Base-by-base conservation (phyloP, 768 basidiomycete species). In the Tylopilus rubrobrunneus region DNA sequence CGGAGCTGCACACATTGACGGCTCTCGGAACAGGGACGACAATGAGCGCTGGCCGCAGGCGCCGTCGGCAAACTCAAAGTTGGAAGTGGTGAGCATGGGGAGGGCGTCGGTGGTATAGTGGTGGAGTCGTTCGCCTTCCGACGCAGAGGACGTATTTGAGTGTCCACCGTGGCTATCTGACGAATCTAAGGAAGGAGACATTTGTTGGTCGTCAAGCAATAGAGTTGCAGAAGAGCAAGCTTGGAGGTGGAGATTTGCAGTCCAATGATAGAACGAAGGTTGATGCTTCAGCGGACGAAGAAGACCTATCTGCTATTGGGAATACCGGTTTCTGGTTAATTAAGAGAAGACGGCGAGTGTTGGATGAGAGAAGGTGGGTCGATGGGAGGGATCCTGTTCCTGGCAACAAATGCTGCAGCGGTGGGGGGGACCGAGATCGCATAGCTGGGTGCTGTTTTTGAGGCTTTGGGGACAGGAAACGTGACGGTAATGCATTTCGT, bases 141-240 rank as follows among this genome's bases (percentile, higher is more conserved):
- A 46, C 3, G 48, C 10, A 25, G 58, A 25, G 48, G 40, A n/a
- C 17, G 60, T 70, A 70, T 70, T 70, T 70, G 68, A 70, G 62
- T 25, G 52, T 6, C 27, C 41, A 39, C 12, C 14, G 44, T 40
- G 46, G 46, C 17, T 21, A 9, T 53, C 51, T 12, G 52, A 41
- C 12, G 55, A 48, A 46, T 44, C 69, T 31, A 56, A 59, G 59
- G 66, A 67, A 67, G 69, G 64, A 8, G 66, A 56, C 62, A 70
- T 68, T 60, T 62, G 62, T 58, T 71, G 68, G 68, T 71, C 25
- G 66, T 67, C 67, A 70, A 42, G 67, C 48, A 60, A 37, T 59
- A 53, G 63, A 58, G 54, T 55, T 60, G 66, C 59, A 66, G 57
- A 59, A 57, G 56, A 19, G 29, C 31, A 31, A 49, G 29, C 5